Conservation (phyloP, 2,329 filamentous ascomycete genomes). For the Fusarium lateritium region DNA sequence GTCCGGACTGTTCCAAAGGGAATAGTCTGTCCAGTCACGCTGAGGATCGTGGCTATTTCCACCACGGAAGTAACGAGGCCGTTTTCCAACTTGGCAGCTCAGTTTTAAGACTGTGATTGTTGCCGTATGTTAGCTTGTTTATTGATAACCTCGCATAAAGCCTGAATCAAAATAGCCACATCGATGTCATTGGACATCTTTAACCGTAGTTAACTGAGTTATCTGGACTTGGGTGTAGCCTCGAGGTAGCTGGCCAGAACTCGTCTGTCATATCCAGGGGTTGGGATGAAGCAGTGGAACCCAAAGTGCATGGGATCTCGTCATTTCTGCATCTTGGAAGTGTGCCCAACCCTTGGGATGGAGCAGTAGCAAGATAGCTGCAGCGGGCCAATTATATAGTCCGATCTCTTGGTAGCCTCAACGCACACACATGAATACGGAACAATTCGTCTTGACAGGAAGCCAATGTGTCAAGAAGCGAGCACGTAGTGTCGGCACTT, state of each 20-base stretch:
- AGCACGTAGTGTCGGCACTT: constrained; percentile 28
- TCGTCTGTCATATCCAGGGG: constrained; percentile 30
- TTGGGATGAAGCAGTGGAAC: constrained; percentile 44
- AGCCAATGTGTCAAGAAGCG: constrained; percentile 1
- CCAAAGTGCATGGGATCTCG: constrained; percentile 43
- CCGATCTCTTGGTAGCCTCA: neutral
- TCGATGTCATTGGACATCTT: constrained; percentile 23
- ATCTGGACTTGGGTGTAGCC: constrained; percentile 17
- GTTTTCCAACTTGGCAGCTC: constrained; percentile 6
- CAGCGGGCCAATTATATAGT: constrained; percentile 16
- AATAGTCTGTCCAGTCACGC: neutral
- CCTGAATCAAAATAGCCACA: constrained; percentile 29
- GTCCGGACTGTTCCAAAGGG: constrained; percentile 1
- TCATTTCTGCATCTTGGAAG: constrained; percentile 41
- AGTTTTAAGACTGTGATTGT: neutral
- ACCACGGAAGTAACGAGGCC: constrained; percentile 18
- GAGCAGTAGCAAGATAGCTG: constrained; percentile 22
- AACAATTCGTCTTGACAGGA: constrained; percentile 7
- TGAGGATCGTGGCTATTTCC: neutral
- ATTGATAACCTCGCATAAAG: constrained; percentile 27
- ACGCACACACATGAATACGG: neutral
- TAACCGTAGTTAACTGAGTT: constrained; percentile 36
- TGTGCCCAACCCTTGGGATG: constrained; percentile 25
- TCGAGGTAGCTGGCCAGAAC: constrained; percentile 22
- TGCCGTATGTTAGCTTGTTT: constrained; percentile 6